Conservation (phyloP, 1,284 basidiomycete genomes). For the Tilletia indica region DNA sequence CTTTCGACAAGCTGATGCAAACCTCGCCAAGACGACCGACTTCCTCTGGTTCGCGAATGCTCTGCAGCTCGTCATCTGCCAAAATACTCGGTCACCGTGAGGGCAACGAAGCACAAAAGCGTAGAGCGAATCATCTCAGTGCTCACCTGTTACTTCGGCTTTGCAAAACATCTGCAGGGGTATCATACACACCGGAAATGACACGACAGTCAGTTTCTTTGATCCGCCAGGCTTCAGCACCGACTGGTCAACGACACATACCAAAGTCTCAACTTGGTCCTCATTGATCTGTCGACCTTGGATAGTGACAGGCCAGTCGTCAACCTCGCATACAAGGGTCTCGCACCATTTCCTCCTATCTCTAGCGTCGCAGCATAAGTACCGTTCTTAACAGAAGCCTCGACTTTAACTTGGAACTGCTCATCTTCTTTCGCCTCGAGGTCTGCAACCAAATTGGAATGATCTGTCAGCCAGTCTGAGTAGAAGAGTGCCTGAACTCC, state of each 20-base stretch:
- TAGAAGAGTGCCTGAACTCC: too few relatives aligned
- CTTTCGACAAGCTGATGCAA: not conserved
- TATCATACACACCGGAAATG: not conserved
- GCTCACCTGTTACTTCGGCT: not conserved
- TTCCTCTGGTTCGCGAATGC: not conserved
- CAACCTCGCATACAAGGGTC: not conserved
- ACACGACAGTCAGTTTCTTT: not conserved
- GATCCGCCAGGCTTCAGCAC: not conserved
- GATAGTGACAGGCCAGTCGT: not conserved
- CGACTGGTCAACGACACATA: not conserved
- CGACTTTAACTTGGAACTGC: not conserved
- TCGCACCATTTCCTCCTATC: not conserved
- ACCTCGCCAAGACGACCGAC: not conserved
- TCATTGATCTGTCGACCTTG: not conserved
- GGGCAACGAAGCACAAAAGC: not conserved
- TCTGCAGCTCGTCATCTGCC: not conserved
- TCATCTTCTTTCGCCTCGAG: slow-evolving; percentile 2
- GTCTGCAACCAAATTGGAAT: not conserved
- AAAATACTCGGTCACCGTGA: not conserved
- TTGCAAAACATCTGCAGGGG: not conserved
- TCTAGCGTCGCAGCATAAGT: not conserved
- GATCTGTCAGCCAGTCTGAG: too few relatives aligned
- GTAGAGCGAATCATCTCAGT: not conserved
- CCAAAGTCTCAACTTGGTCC: not conserved
- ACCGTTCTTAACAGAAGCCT: not conserved